Evolutionary conservation across 352 stramenopile genomes (phyloP).

Genomic region (Globisporangium orthogonon): DNA sequence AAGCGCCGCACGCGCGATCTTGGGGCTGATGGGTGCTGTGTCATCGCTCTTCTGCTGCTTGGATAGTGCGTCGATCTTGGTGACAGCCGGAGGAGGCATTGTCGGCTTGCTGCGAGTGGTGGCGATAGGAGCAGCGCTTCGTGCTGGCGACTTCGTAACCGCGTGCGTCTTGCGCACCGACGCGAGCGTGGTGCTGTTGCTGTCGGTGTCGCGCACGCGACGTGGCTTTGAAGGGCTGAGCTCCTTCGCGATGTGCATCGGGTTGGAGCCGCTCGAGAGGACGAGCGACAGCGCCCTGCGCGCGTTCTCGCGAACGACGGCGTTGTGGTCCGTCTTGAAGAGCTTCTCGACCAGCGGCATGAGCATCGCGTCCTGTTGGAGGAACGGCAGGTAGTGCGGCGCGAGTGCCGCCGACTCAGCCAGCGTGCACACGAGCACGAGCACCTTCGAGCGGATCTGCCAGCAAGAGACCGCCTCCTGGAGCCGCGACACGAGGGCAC

Average conservation of each 20-base stretch:
- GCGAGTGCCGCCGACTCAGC: conserved; percentile 36
- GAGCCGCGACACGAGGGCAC: conserved; percentile 32
- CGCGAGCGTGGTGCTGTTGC: neutral
- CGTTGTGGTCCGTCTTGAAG: conserved; percentile 27
- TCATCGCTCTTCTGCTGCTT: neutral
- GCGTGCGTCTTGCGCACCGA: conserved; percentile 6
- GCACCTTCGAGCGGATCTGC: conserved; percentile 46
- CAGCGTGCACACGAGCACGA: conserved; percentile 52
- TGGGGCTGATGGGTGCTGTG: conserved; percentile 23
- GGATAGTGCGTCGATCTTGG: conserved; percentile 16
- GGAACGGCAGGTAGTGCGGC: conserved; percentile 21
- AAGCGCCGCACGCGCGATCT: conserved; percentile 28
- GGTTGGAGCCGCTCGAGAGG: conserved; percentile 35
- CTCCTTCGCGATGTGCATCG: conserved; percentile 28
- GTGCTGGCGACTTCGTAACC: neutral
- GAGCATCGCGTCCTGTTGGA: conserved; percentile 19
- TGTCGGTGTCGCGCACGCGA: conserved; percentile 15
- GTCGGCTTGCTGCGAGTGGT: conserved; percentile 13
- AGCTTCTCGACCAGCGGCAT: conserved; percentile 28
- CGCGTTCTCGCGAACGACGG: conserved; percentile 37
- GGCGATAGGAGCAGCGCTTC: neutral
- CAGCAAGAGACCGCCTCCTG: conserved; percentile 28
- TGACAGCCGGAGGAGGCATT: conserved; percentile 4
- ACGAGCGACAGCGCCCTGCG: conserved; percentile 53
- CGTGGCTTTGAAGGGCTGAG: conserved; percentile 10